Evolutionary conservation across 2,329 filamentous ascomycete species (phyloP).

Genomic region (Orbilia javanica): DNA sequence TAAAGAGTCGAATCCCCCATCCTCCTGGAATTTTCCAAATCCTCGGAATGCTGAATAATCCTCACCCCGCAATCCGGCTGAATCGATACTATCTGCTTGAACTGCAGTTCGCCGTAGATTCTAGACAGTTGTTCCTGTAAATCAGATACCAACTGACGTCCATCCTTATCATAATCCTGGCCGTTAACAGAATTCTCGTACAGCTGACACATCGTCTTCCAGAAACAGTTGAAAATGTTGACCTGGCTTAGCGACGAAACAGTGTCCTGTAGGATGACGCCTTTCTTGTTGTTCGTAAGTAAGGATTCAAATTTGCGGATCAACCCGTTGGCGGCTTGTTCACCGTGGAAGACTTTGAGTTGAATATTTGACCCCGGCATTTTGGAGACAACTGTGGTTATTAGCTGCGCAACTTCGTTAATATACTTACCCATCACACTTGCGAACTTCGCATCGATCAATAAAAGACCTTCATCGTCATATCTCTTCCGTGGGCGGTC

Average conservation of each 20-base stretch:
- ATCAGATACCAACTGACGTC: not conserved
- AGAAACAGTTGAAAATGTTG: slow-evolving; percentile 16
- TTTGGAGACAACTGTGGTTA: not conserved
- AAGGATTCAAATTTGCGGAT: not conserved
- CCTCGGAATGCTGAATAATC: not conserved
- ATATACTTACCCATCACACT: slow-evolving; percentile 10
- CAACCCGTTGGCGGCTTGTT: not conserved
- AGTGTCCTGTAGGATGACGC: not conserved
- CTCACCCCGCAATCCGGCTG: not conserved
- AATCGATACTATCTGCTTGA: not conserved
- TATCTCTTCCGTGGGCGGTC: slow-evolving; percentile 5
- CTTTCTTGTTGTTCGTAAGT: not conserved
- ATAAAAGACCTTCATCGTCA: slow-evolving; percentile 32
- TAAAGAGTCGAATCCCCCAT: not conserved
- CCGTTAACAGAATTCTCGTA: not conserved
- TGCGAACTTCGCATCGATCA: slow-evolving; percentile 20
- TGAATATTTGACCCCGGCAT: not conserved
- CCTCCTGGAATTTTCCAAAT: not conserved
- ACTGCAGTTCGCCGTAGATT: not conserved
- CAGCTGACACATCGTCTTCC: not conserved
- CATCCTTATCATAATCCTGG: not conserved
- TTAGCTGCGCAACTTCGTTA: not conserved
- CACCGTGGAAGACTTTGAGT: not conserved
- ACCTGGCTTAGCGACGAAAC: not conserved
- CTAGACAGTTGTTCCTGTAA: not conserved